Conservation (phyloP, 768 basidiomycete genomes). For the Mycena maculata region DNA sequence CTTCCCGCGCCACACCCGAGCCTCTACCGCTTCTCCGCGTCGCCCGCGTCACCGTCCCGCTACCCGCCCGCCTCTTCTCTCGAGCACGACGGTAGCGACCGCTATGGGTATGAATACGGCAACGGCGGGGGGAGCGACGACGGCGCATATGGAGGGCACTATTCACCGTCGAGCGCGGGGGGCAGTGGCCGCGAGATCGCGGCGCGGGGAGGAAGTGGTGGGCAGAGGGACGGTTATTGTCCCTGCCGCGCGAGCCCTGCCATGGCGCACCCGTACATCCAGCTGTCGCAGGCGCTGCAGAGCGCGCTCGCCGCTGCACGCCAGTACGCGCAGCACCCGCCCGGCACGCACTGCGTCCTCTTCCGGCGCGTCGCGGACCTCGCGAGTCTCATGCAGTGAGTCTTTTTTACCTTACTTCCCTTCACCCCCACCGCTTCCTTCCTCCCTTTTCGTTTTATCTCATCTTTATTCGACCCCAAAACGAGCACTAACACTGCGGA, state of each 20-base stretch:
- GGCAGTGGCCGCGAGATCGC: background rate
- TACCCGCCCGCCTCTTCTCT: background rate
- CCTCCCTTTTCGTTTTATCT: slow-evolving; percentile 24
- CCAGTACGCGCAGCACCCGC: slow-evolving; percentile 69
- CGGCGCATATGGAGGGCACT: slow-evolving; percentile 49
- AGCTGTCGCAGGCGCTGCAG: slow-evolving; percentile 73
- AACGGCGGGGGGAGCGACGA: slow-evolving; percentile 50
- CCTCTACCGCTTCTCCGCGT: slow-evolving; percentile 78
- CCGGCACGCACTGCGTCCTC: slow-evolving; percentile 64
- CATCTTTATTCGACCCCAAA: background rate
- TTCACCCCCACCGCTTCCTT: slow-evolving; percentile 1
- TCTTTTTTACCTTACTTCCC: slow-evolving; percentile 33
- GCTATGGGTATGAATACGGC: slow-evolving; percentile 44
- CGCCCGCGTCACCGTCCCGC: slow-evolving; percentile 53
- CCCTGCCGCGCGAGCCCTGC: slow-evolving; percentile 73
- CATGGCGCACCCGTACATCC: slow-evolving; percentile 67
- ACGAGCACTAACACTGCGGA: background rate
- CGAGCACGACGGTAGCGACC: background rate
- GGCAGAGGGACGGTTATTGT: slow-evolving; percentile 49
- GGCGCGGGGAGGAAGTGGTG: background rate
- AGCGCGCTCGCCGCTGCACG: slow-evolving; percentile 65
- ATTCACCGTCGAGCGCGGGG: slow-evolving; percentile 50
- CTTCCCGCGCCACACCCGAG: slow-evolving; percentile 60
- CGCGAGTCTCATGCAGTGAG: slow-evolving; percentile 74
- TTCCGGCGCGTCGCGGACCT: slow-evolving; percentile 72